phyloP scores from a whole-genome alignment of 768 basidiomycete species.

The Tubosaeta sp. region DNA sequence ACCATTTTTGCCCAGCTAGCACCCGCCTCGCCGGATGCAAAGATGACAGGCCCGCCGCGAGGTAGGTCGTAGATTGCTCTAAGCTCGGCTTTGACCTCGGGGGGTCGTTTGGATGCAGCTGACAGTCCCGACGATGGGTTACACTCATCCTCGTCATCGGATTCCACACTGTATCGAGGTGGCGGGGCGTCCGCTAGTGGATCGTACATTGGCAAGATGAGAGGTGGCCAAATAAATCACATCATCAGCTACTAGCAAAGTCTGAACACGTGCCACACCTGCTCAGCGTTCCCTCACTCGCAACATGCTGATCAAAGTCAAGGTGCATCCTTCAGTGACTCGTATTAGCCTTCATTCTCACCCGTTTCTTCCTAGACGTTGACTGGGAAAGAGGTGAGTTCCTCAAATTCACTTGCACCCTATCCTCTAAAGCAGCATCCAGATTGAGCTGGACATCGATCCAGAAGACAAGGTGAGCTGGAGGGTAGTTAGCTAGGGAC shows the following conservation, averaged over 20 bases:
- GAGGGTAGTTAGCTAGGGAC: background rate
- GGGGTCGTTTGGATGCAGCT: constrained; percentile 7
- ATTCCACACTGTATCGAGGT: constrained; percentile 60
- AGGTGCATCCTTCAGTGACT: constrained; percentile 6
- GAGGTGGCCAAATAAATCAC: too few species aligned
- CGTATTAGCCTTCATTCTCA: background rate
- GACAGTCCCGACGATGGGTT: constrained; percentile 33
- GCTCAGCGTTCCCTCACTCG: background rate
- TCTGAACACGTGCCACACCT: too few species aligned
- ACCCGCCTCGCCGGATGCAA: constrained; percentile 46
- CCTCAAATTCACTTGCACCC: background rate
- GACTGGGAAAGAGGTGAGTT: constrained; percentile 89
- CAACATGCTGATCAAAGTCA: constrained; percentile 25
- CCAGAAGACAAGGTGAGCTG: constrained; percentile 69
- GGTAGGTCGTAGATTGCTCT: constrained; percentile 30
- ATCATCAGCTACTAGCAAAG: too few species aligned
- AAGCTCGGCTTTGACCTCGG: constrained; percentile 34
- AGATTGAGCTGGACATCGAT: constrained; percentile 97
- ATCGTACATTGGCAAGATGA: constrained; percentile 35
- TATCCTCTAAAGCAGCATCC: constrained; percentile 8
- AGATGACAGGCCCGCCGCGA: constrained; percentile 32
- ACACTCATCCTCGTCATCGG: constrained; percentile 65
- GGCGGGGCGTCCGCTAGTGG: constrained; percentile 54
- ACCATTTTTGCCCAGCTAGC: constrained; percentile 49
- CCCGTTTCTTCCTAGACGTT: constrained; percentile 58